A percentile compares a stretch with the other conserved stretches of the same genome.
Evolutionary conservation across 1,284 basidiomycete species (phyloP).

Genomic region (Cutaneotrichosporon sp.): DNA sequence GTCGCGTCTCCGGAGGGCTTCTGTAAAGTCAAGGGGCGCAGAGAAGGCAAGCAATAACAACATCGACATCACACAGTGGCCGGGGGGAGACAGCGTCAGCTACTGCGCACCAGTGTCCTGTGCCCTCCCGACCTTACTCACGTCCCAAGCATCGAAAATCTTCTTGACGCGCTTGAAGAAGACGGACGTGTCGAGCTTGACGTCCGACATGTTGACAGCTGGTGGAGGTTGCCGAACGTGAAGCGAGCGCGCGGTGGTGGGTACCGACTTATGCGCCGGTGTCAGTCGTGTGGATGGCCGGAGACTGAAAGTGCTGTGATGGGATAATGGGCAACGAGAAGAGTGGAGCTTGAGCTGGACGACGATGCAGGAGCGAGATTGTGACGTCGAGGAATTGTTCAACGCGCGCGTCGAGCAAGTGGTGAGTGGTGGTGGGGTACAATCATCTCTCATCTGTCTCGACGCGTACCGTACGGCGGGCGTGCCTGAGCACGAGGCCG

Average conservation of each 20-base stretch:
- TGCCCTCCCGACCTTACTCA: constrained; percentile 49
- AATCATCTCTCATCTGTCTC: background rate
- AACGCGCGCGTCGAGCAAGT: too few species aligned
- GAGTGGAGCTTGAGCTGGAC: background rate
- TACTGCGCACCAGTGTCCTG: too few species aligned
- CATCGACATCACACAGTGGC: background rate
- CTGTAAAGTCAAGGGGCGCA: constrained; percentile 38
- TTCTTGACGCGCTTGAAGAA: constrained; percentile 64
- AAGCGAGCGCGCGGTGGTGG: background rate
- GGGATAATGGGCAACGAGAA: background rate
- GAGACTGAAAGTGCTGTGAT: background rate
- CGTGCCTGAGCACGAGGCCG: background rate
- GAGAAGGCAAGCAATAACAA: background rate
- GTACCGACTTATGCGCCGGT: background rate
- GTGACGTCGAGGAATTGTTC: background rate
- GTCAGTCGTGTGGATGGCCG: background rate
- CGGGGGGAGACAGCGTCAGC: background rate
- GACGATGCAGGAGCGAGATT: background rate
- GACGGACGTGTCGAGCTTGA: constrained; percentile 53
- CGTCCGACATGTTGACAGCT: constrained; percentile 46
- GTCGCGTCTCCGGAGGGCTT: constrained; percentile 65
- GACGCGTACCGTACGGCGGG: background rate
- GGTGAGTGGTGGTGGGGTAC: too few species aligned
- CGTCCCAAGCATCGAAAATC: constrained; percentile 69
- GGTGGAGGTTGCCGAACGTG: constrained; percentile 1